A percentile compares a stretch with the other conserved stretches of the same genome.
These are phyloP conservation scores for Diaporthe sp. DNA, from an alignment of 2,329 filamentous ascomycete genomes.

Conservation along the genomic window DNA sequence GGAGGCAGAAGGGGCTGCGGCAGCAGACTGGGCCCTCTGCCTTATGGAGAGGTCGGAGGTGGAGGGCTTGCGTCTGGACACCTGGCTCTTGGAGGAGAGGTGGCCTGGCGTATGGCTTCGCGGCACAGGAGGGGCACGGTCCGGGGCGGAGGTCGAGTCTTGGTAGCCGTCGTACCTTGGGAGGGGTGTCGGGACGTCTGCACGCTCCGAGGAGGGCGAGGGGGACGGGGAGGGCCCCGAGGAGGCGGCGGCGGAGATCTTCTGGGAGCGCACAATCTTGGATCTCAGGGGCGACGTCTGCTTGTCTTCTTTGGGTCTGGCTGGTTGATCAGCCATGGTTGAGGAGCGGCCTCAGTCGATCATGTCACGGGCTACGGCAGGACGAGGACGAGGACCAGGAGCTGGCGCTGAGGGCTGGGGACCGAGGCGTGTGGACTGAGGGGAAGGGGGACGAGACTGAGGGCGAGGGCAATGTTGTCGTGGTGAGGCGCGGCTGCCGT, in stretches of 20 bases:
- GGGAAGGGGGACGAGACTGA: background rate
- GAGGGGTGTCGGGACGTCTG: slow-evolving; percentile 23
- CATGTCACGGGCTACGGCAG: slow-evolving; percentile 42
- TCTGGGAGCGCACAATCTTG: slow-evolving; percentile 66
- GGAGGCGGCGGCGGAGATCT: slow-evolving; percentile 58
- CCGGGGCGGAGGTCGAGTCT: slow-evolving; percentile 48
- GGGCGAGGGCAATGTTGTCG: background rate
- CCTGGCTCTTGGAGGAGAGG: slow-evolving; percentile 69
- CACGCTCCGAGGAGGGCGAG: slow-evolving; percentile 26
- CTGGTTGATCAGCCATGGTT: slow-evolving; percentile 59
- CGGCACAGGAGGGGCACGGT: slow-evolving; percentile 55
- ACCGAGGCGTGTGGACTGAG: background rate
- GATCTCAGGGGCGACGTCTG: slow-evolving; percentile 54
- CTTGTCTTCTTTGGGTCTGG: slow-evolving; percentile 44
- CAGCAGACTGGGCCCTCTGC: slow-evolving; percentile 62
- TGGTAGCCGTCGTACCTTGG: slow-evolving; percentile 45
- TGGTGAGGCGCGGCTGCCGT: background rate
- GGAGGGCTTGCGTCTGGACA: slow-evolving; percentile 59
- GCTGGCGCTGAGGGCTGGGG: background rate
- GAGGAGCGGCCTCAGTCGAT: slow-evolving; percentile 41
- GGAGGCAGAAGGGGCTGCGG: slow-evolving; percentile 48
- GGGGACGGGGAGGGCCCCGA: slow-evolving; percentile 44
- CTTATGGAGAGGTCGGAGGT: slow-evolving; percentile 64
- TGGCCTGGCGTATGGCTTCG: slow-evolving; percentile 74
- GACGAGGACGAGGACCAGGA: slow-evolving; percentile 36